These are phyloP conservation scores for Teunomyces lycoperdinae DNA, from an alignment of 805 yeast species.

Conservation along the genomic window DNA sequence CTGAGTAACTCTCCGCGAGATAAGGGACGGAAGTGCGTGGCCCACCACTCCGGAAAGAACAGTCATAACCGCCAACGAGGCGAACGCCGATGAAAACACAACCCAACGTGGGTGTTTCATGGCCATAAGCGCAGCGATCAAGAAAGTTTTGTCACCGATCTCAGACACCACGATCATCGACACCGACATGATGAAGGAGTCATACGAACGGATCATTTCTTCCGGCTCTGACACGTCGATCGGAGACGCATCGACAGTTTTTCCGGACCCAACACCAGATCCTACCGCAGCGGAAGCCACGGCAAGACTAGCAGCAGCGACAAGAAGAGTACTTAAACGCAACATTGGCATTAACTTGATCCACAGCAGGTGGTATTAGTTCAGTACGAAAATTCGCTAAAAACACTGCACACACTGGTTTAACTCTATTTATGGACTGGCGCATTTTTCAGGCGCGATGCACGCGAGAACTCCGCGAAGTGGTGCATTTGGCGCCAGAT, in stretches of 20 bases:
- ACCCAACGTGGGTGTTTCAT: conserved; percentile 83
- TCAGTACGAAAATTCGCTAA: too few relatives aligned
- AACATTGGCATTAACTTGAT: not conserved
- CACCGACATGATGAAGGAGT: conserved; percentile 73
- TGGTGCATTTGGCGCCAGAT: not conserved
- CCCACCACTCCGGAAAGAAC: conserved; percentile 88
- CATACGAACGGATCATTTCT: conserved; percentile 15
- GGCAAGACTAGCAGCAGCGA: not conserved
- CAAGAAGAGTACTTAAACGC: not conserved
- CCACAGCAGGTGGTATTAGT: not conserved
- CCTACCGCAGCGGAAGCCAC: not conserved
- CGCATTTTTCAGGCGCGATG: not conserved
- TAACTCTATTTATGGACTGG: not conserved
- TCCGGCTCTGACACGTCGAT: conserved; percentile 2
- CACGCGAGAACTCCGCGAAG: not conserved
- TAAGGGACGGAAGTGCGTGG: conserved; percentile 79
- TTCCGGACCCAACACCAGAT: not conserved
- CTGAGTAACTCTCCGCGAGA: conserved; percentile 78
- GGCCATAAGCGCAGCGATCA: conserved; percentile 97
- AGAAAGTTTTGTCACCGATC: conserved; percentile 95
- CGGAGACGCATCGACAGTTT: not conserved
- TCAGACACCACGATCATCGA: conserved; percentile 95
- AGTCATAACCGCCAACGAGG: conserved; percentile 88
- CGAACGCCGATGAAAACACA: conserved; percentile 86
- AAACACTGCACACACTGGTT: too few relatives aligned